phyloP scores from a whole-genome alignment of 2,329 filamentous ascomycete genomes.

The Penicillium sp. region DNA sequence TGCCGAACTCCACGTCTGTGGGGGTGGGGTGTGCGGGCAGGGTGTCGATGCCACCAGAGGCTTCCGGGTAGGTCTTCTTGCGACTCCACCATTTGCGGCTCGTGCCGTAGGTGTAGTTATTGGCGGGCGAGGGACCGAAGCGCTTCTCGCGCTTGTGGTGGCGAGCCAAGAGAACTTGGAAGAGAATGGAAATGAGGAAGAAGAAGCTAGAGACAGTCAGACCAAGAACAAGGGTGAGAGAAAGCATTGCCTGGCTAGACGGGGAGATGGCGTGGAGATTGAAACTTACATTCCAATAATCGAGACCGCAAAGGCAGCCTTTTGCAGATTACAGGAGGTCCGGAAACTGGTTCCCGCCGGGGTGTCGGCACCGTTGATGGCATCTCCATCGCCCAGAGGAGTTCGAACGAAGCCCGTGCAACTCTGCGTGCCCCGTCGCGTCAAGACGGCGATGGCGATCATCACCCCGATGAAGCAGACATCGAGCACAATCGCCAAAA shows the following conservation, averaged over 20 bases:
- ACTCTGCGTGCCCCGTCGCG: conserved; percentile 59
- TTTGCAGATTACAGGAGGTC: conserved; percentile 71
- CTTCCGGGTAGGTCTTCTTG: conserved; percentile 41
- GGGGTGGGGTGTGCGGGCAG: conserved; percentile 38
- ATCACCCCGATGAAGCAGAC: conserved; percentile 69
- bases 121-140: conserved; percentile 59
- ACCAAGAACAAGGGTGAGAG: neutral
- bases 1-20: conserved; percentile 30
- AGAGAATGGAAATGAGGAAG: conserved; percentile 65
- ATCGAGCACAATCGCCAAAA: conserved; percentile 69
- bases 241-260: neutral
- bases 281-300: conserved; percentile 65
- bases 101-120: conserved; percentile 61
- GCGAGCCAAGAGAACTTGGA: conserved; percentile 62
- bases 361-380: conserved; percentile 39
- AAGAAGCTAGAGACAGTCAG: conserved; percentile 51
- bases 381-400: conserved; percentile 61
- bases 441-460: conserved; percentile 73
- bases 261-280: neutral
- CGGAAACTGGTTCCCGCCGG: conserved; percentile 44
- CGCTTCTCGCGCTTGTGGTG: conserved; percentile 70
- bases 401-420: conserved; percentile 63
- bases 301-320: conserved; percentile 68
- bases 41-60: conserved; percentile 24
- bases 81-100: conserved; percentile 35